Conservation (phyloP, 1,139 yeast species). For the Sugiyamaella grinbergsii region DNA sequence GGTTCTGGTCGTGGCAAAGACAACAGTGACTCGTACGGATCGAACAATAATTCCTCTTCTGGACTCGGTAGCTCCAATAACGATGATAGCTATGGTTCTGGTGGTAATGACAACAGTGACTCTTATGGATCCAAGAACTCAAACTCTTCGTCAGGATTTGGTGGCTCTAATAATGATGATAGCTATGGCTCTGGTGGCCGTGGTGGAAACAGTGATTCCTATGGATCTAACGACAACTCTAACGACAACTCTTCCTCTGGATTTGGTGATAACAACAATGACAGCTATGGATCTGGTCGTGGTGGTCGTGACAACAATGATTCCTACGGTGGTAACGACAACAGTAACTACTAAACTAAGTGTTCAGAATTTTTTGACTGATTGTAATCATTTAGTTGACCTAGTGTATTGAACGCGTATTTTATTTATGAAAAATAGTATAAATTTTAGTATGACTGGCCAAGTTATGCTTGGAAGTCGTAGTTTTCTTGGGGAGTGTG, state of each 20-base stretch:
- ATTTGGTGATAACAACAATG: constrained; percentile 19
- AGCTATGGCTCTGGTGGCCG: constrained; percentile 1
- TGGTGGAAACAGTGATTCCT: constrained; percentile 27
- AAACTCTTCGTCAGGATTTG: constrained; percentile 28
- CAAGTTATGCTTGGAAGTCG: not conserved
- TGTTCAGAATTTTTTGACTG: not conserved
- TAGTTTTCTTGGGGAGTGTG: too few species aligned
- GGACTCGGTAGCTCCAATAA: constrained; percentile 23
- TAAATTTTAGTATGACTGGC: not conserved
- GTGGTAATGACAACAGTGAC: constrained; percentile 18
- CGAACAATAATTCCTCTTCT: constrained; percentile 20
- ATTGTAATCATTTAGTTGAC: not conserved
- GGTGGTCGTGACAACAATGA: constrained; percentile 19
- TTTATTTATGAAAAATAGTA: not conserved
- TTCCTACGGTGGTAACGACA: constrained; percentile 16
- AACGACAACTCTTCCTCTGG: constrained; percentile 13
- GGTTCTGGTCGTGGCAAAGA: constrained; percentile 8
- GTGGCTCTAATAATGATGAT: constrained; percentile 1
- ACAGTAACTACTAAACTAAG: not conserved
- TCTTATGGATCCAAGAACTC: constrained; percentile 23
- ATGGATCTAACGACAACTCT: constrained; percentile 29
- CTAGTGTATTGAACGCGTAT: not conserved
- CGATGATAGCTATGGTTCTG: constrained; percentile 23
- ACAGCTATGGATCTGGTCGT: constrained; percentile 8
- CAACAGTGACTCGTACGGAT: constrained; percentile 34